Evolutionary conservation across 2,329 filamentous ascomycete species (phyloP), one percentile per base, ranked within the genome.

Genomic region (Aureobasidium sp.): DNA sequence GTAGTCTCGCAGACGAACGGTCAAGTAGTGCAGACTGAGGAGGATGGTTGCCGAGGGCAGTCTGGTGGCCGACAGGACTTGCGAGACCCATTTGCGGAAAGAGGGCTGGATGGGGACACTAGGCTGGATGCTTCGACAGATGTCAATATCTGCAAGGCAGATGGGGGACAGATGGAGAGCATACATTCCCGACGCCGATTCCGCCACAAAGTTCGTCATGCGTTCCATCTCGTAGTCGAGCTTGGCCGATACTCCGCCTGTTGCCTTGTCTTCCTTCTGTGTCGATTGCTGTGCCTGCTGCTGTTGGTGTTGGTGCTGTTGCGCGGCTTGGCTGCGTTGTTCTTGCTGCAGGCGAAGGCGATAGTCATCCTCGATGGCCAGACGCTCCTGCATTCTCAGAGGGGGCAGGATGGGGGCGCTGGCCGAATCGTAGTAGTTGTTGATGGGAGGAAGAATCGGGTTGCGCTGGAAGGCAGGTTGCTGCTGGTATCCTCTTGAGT

Each of bases 151-250:
- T 81, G 81, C 75, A 71, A 83, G 74, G 76, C 76, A 79, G 76
- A 82, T 78, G 69, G 78, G 77, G 77, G 80, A 79, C 71, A 74
- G 74, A 73, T 80, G 79, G 72, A 81, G 76, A 66, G 78, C 82
- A 82, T 84, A 86, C 83, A 89, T 84, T 80, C 84, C 82, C 75
- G 88, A 82, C 64, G 91, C 86, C 86, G 93, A 95, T 73, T 96
- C 90, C 66, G 90, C 88, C 73, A 96, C 91, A 76, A 96, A 97
- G 74, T 96, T 91, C 66, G 91, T 88, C 92, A 96, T 97, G 75
- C 89, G 82, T 73, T 96, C 91, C 85, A 96, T 93, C 77, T 96
- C 91, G 75, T 97, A 97, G 80, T 96, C 92, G 76, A 97, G 85
- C 78, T 95, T 89, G 71, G 91, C 91, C 70, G 92, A 94, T 42